Conservation (phyloP, 2,329 filamentous ascomycete species). For the Bertia moriformis region DNA sequence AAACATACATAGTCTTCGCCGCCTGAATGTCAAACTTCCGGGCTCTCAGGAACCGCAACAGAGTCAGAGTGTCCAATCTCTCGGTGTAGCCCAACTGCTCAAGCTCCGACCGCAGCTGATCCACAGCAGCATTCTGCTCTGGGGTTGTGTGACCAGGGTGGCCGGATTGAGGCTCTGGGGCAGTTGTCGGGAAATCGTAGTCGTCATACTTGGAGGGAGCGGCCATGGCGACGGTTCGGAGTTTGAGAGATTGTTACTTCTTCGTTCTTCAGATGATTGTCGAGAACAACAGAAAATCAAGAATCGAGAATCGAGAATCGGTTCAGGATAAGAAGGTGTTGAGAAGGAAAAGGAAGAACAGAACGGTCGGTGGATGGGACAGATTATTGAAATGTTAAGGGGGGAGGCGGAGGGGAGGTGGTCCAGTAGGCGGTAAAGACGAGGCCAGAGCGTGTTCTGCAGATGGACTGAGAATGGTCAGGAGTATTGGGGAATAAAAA, state of each 20-base stretch:
- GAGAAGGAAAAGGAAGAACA: no score
- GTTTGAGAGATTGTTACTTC: no score
- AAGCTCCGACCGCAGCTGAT: constrained; percentile 71
- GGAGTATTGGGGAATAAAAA: background rate
- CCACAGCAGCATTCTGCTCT: constrained; percentile 77
- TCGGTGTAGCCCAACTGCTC: constrained; percentile 72
- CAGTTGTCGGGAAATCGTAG: constrained; percentile 79
- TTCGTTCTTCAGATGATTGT: no score
- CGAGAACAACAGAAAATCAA: no score
- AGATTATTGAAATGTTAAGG: background rate
- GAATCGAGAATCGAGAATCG: no score
- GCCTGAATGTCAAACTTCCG: constrained; percentile 83
- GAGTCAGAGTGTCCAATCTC: constrained; percentile 77
- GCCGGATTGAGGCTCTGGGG: constrained; percentile 55
- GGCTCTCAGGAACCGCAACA: constrained; percentile 84
- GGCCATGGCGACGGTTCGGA: background rate
- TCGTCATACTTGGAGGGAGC: constrained; percentile 70
- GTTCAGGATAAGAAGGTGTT: no score
- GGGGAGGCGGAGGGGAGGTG: background rate
- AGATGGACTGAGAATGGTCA: no score
- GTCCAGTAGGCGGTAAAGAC: no score
- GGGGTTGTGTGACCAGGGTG: constrained; percentile 78
- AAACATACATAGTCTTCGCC: constrained; percentile 71
- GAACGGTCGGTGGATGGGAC: no score
- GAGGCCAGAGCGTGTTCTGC: no score